Evolutionary conservation across 768 basidiomycete genomes (phyloP).

Genomic region (Pulveroboletus sp.): DNA sequence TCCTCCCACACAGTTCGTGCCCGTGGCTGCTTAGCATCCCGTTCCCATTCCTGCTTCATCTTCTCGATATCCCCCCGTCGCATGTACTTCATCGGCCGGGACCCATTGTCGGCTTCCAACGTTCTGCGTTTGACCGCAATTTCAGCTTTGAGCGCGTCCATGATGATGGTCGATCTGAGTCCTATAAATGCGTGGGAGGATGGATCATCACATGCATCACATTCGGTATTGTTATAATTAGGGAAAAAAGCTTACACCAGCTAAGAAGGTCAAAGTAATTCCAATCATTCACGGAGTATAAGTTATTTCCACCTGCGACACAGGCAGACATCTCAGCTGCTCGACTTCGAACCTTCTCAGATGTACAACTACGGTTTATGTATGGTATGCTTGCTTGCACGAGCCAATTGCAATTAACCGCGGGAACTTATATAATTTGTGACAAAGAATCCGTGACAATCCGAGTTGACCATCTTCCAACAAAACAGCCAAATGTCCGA

Average conservation of each 20-base stretch:
- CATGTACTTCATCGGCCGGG: conserved; percentile 83
- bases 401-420: neutral
- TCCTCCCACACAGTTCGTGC: conserved; percentile 34
- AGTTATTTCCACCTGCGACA: no score
- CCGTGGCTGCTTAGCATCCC: conserved; percentile 30
- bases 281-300: no score
- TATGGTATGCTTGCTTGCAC: no score
- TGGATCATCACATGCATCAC: no score
- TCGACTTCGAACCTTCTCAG: no score
- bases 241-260: no score
- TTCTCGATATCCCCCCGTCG: conserved; percentile 87
- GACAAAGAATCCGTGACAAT: conserved; percentile 33
- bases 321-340: no score
- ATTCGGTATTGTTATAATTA: no score
- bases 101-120: conserved; percentile 43
- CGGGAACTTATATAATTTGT: conserved; percentile 24
- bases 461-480: conserved; percentile 33
- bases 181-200: no score
- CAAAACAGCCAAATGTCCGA: conserved; percentile 58
- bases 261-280: no score
- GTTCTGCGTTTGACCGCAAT: conserved; percentile 86
- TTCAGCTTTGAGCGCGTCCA: conserved; percentile 92
- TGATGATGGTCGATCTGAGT: conserved; percentile 38
- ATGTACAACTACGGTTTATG: no score
- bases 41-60: conserved; percentile 47